A percentile compares a stretch with the other conserved stretches of the same genome.
These are phyloP conservation scores for Pontederia paniculata DNA, from an alignment of 176 grass and related monocot species.

Conservation along the genomic window DNA sequence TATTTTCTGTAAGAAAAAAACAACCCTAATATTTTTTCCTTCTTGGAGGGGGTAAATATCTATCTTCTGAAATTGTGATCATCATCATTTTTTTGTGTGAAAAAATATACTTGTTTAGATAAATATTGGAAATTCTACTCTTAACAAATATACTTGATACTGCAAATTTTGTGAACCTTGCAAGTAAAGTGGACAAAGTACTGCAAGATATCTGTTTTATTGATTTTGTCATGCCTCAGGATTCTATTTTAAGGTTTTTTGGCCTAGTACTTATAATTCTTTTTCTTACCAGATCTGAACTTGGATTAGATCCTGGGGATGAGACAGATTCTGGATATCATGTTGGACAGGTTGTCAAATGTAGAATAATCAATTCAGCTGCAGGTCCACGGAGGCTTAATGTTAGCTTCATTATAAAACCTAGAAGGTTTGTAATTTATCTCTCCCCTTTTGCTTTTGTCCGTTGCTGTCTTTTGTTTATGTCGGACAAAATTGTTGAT, in stretches of 20 bases:
- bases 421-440: slow-evolving; percentile 42
- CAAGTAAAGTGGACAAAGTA: too few species aligned
- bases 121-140: too few species aligned
- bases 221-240: too few species aligned
- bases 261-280: slow-evolving; percentile 9
- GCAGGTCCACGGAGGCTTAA: slow-evolving; percentile 68
- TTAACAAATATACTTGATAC: too few species aligned
- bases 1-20: too few species aligned
- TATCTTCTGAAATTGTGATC: too few species aligned
- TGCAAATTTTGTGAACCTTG: too few species aligned
- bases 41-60: too few species aligned
- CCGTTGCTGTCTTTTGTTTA: slow-evolving; percentile 9
- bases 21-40: too few species aligned
- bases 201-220: too few species aligned
- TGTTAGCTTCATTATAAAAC: slow-evolving; percentile 61
- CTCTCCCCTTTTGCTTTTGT: slow-evolving; percentile 7
- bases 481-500: background rate
- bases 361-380: slow-evolving; percentile 63
- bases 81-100: too few species aligned
- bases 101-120: too few species aligned
- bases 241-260: background rate
- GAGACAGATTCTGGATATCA: slow-evolving; percentile 76
- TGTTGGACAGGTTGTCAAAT: slow-evolving; percentile 92
- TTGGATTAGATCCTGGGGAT: slow-evolving; percentile 69
- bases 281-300: slow-evolving; percentile 49